phyloP scores from a whole-genome alignment of 208 protist species.

The Balamuthia mandrillaris region DNA sequence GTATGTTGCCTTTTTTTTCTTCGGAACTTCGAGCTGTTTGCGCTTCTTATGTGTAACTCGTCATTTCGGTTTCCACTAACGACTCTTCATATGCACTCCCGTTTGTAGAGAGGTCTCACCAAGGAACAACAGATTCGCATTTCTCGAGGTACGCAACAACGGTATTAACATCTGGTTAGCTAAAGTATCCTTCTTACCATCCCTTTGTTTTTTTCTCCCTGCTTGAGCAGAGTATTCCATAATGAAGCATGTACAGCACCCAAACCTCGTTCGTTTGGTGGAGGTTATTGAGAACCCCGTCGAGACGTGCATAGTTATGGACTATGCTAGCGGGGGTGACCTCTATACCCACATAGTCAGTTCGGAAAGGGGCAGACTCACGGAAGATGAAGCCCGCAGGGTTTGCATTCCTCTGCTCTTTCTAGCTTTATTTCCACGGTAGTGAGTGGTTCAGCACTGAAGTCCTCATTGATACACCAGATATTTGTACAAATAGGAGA shows the following conservation, averaged over 20 bases:
- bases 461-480: no score
- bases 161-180: no score
- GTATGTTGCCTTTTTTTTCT: not conserved
- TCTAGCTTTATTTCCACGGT: no score
- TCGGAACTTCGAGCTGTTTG: not conserved
- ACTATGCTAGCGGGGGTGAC: not conserved
- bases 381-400: not conserved
- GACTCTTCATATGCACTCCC: no score
- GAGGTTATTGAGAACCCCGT: conserved; percentile 4
- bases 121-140: no score
- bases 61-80: no score
- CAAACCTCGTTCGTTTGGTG: not conserved
- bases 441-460: no score
- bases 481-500: not conserved
- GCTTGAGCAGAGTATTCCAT: not conserved
- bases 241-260: conserved; percentile 1
- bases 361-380: not conserved
- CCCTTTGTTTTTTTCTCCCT: not conserved
- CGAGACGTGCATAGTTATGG: conserved; percentile 14
- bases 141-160: no score
- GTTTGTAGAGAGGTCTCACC: no score
- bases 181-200: not conserved
- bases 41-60: not conserved
- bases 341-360: not conserved
- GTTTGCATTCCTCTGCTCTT: no score